These are phyloP conservation scores for Solanum raphanifolium DNA, from an alignment of 257 asterid species.

Conservation along the genomic window DNA sequence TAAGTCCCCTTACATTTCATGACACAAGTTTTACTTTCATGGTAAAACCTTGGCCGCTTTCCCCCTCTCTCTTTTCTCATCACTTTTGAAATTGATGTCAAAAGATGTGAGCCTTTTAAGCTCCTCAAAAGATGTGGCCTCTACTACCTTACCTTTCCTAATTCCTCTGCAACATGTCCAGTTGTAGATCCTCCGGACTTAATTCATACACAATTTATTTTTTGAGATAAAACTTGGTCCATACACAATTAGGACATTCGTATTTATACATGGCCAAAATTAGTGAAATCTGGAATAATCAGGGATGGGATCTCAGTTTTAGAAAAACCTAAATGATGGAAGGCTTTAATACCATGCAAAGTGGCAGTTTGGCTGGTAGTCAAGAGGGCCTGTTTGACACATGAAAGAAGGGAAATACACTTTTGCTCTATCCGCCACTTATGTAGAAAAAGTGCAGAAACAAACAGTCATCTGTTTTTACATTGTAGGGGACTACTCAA, in stretches of 20 bases:
- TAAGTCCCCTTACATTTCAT: background rate
- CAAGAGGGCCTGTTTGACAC: background rate
- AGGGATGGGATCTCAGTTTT: background rate
- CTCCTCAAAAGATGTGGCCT: background rate
- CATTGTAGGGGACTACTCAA: background rate
- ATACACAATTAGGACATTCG: background rate
- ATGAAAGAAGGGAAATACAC: background rate
- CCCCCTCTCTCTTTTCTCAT: background rate
- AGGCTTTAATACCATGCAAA: background rate
- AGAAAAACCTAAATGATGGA: background rate
- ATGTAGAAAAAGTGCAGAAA: background rate
- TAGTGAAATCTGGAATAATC: background rate
- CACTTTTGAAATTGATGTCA: background rate
- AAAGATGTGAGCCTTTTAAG: background rate
- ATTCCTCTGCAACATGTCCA: background rate
- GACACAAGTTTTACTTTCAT: background rate
- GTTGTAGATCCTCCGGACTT: background rate
- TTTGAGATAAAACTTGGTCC: too few species aligned
- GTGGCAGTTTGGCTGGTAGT: background rate
- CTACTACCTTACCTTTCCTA: background rate
- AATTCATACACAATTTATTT: background rate
- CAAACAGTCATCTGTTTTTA: background rate
- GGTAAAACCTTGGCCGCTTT: background rate
- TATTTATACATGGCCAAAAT: background rate
- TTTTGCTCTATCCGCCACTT: background rate